These are phyloP conservation scores for Medicago lupulina DNA, from an alignment of 306 rosid species.

Conservation along the genomic window DNA sequence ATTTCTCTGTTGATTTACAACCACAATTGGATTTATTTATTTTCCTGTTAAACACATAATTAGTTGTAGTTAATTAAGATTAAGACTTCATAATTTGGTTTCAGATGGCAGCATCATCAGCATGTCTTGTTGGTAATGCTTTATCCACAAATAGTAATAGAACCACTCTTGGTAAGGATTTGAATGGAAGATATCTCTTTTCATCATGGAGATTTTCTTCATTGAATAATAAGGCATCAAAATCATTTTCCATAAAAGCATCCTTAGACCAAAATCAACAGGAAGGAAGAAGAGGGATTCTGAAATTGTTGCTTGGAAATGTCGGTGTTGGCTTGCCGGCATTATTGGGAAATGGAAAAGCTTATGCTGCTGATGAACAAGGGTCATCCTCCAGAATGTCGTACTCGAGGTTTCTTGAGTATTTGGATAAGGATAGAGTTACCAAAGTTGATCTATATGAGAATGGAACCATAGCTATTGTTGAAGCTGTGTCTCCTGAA, in stretches of 20 bases:
- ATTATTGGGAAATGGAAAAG: slow-evolving; percentile 71
- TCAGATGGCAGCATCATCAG: slow-evolving; percentile 86
- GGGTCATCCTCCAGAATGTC: slow-evolving; percentile 99
- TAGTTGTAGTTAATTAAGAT: slow-evolving; percentile 16
- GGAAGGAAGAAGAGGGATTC: slow-evolving; percentile 85
- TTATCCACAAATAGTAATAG: slow-evolving; percentile 62
- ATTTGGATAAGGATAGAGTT: slow-evolving; percentile 93
- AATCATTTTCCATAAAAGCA: slow-evolving; percentile 57
- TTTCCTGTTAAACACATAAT: slow-evolving; percentile 13
- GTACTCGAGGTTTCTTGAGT: slow-evolving; percentile 96
- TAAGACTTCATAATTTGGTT: slow-evolving; percentile 26
- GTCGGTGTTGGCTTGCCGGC: slow-evolving; percentile 69
- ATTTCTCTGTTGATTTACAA: neutral
- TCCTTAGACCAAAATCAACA: slow-evolving; percentile 60
- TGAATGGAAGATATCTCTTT: slow-evolving; percentile 59
- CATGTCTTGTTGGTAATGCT: slow-evolving; percentile 86
- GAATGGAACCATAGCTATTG: slow-evolving; percentile 95
- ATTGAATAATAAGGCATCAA: slow-evolving; percentile 51
- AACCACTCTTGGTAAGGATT: slow-evolving; percentile 62
- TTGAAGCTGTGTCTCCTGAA: slow-evolving; percentile 97
- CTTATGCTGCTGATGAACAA: slow-evolving; percentile 95
- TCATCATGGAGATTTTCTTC: slow-evolving; percentile 61
- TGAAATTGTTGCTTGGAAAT: slow-evolving; percentile 70
- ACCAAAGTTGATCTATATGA: slow-evolving; percentile 89
- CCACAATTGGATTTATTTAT: too few relatives aligned